These are phyloP conservation scores for Stevia rebaudiana DNA, from an alignment of 140 eudicot species.

Conservation along the genomic window DNA sequence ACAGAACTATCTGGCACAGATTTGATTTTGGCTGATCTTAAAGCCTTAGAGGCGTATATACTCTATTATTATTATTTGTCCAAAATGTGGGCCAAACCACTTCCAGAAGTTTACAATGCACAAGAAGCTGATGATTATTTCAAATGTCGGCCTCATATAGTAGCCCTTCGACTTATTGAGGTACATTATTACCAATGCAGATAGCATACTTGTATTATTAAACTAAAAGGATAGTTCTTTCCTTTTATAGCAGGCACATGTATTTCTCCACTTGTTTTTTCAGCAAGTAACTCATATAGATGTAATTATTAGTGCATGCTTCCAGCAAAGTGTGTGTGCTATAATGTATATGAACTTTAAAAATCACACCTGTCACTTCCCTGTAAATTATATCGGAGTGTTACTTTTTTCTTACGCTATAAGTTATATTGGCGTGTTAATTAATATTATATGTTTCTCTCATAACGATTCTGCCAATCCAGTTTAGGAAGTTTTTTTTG, in stretches of 20 bases:
- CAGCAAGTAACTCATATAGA: not conserved
- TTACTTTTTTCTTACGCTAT: constrained; percentile 1
- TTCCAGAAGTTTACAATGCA: constrained; percentile 84
- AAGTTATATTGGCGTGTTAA: not conserved
- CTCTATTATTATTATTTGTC: constrained; percentile 56
- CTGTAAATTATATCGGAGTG: not conserved
- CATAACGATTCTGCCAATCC: not conserved
- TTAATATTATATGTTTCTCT: not conserved
- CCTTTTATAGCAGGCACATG: not conserved
- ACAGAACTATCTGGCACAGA: constrained; percentile 82
- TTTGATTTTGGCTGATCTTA: constrained; percentile 77
- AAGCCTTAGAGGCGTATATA: constrained; percentile 77
- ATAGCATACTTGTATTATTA: not conserved
- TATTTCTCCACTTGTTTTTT: constrained; percentile 2
- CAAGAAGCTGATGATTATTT: constrained; percentile 64
- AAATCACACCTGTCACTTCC: not conserved
- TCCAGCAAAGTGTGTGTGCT: not conserved
- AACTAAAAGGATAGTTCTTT: not conserved
- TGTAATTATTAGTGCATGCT: constrained; percentile 8
- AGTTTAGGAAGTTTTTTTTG: not conserved
- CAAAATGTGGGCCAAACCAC: constrained; percentile 87
- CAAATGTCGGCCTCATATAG: constrained; percentile 88
- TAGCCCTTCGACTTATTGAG: constrained; percentile 84
- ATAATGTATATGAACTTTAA: not conserved
- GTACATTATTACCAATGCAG: constrained; percentile 35